Percentiles rank a stretch among this genome's conserved stretches.
These are phyloP conservation scores for Colletotrichum cuscutae DNA, from an alignment of 2,329 filamentous ascomycete genomes.

Conservation along the genomic window DNA sequence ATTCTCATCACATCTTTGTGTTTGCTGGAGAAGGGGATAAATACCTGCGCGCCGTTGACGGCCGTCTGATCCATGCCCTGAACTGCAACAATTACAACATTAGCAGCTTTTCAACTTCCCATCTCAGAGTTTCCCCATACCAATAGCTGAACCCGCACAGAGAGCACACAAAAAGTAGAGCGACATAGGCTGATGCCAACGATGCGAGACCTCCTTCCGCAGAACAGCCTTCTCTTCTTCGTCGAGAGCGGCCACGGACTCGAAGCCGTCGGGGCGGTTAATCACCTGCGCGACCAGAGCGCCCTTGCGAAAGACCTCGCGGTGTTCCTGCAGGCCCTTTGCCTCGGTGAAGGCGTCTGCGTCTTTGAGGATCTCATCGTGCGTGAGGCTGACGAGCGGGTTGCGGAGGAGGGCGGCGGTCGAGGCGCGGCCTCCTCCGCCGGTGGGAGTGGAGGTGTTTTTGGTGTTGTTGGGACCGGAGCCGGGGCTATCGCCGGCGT, in stretches of 20 bases:
- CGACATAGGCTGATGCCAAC: conserved; percentile 46
- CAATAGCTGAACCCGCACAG: conserved; percentile 57
- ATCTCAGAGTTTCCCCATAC: background rate
- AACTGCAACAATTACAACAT: background rate
- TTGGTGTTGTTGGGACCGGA: background rate
- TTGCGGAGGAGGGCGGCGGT: conserved; percentile 44
- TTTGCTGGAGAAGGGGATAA: conserved; percentile 59
- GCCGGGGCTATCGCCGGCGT: background rate
- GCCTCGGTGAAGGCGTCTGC: conserved; percentile 49
- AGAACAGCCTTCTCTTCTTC: conserved; percentile 44
- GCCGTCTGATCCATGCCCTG: conserved; percentile 76
- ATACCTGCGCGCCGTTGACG: conserved; percentile 71
- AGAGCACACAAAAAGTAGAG: conserved; percentile 49
- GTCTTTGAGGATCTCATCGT: conserved; percentile 44
- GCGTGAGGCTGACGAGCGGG: conserved; percentile 43
- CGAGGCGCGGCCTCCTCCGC: conserved; percentile 26
- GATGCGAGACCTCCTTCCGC: conserved; percentile 42
- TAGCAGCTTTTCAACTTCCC: background rate
- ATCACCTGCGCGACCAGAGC: conserved; percentile 61
- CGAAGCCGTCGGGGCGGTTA: conserved; percentile 44
- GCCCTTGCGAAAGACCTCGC: conserved; percentile 60
- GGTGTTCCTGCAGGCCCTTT: conserved; percentile 46
- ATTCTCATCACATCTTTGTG: conserved; percentile 40
- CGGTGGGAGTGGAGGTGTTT: background rate
- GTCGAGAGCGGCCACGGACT: conserved; percentile 39